Evolutionary conservation across 2,329 filamentous ascomycete species (phyloP).

Genomic region (Epicoccum sorghinum): DNA sequence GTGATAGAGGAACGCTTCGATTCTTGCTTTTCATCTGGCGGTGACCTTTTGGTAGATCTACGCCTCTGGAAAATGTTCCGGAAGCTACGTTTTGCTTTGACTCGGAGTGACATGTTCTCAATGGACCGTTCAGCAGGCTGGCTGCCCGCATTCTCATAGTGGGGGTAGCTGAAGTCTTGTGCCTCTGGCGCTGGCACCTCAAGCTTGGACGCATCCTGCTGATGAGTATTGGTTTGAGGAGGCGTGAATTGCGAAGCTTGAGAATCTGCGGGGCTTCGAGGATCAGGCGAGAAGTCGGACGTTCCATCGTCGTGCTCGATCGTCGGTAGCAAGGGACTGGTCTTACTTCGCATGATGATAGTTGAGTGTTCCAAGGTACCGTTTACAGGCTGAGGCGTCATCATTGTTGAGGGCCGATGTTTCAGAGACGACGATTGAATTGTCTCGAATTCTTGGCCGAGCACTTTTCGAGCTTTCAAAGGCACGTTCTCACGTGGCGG

Average conservation of each 20-base stretch:
- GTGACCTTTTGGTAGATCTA: conserved; percentile 5
- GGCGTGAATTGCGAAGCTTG: too few relatives aligned
- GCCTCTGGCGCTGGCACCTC: too few relatives aligned
- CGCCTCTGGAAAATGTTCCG: conserved; percentile 31
- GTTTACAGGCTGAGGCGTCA: neutral
- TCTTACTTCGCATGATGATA: neutral
- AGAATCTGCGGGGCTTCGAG: neutral
- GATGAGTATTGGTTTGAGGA: too few relatives aligned
- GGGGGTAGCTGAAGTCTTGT: too few relatives aligned
- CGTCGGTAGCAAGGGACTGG: neutral
- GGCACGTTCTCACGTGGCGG: neutral
- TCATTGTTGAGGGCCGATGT: neutral
- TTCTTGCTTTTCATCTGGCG: conserved; percentile 4
- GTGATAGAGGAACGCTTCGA: conserved; percentile 24
- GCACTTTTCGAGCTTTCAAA: neutral
- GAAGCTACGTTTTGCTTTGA: conserved; percentile 34
- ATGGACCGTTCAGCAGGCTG: neutral
- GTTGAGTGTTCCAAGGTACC: neutral
- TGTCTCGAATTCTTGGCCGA: neutral
- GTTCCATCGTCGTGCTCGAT: neutral
- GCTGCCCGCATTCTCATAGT: neutral
- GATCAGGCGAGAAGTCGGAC: neutral
- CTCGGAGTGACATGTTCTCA: conserved; percentile 2
- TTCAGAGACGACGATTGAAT: neutral
- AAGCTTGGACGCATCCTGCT: too few relatives aligned